Evolutionary conservation across 176 grass and related monocot species (phyloP).

Genomic region (Rhynchospora pubera): DNA sequence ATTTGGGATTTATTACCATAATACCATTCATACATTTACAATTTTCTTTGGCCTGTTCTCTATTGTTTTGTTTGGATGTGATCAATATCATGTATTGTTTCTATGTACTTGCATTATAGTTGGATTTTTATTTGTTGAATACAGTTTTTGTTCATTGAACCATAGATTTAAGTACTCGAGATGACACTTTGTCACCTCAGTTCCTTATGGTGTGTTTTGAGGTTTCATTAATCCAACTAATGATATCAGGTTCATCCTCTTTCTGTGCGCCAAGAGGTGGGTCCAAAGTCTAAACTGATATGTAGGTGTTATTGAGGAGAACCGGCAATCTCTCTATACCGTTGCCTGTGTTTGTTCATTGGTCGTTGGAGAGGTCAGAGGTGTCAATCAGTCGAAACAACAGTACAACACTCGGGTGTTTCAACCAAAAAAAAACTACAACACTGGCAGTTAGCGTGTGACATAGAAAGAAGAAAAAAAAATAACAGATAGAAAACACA

Average conservation of each 20-base stretch:
- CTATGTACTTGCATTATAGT: background rate
- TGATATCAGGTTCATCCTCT: too few species aligned
- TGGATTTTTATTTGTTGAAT: background rate
- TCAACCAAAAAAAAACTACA: too few species aligned
- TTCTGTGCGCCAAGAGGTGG: background rate
- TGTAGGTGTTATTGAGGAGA: background rate
- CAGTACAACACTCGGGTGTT: too few species aligned
- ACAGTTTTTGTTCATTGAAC: background rate
- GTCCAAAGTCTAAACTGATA: background rate
- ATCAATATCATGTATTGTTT: background rate
- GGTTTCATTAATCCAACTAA: background rate
- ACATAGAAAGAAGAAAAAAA: background rate
- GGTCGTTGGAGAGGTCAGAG: background rate
- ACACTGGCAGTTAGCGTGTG: background rate
- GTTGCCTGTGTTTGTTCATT: background rate
- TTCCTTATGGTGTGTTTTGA: background rate
- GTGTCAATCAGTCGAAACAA: background rate
- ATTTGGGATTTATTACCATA: background rate
- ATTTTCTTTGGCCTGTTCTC: background rate
- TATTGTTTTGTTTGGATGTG: background rate
- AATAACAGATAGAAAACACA: too few species aligned
- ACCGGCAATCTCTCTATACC: background rate
- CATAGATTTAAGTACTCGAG: background rate
- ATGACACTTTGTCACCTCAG: background rate
- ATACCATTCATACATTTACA: background rate